Evolutionary conservation across 75 land plant genomes (phyloP), one percentile per base, ranked within the genome.

Genomic region (Pinus albicaulis): DNA sequence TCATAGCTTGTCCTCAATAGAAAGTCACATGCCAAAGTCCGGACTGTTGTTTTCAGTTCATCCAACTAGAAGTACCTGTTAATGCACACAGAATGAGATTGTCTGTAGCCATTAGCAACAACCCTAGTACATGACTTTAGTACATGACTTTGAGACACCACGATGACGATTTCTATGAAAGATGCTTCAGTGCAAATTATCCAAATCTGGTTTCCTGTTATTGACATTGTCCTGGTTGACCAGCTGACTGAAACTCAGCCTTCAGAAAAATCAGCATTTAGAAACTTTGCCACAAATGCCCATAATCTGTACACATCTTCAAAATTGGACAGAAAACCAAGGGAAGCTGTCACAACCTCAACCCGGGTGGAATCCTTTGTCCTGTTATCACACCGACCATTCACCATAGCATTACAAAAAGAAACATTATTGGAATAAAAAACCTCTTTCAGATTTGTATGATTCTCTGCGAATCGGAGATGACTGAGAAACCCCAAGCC

Each of bases 261-360:
- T 25, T 63, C 61, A 20, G 73, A 65, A 80, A 80, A 84, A 80
- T 84, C 82, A 24, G 82, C 87, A 77, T 86, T 86, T 69, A 86
- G 75, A 74, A 86, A 86, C 71, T 77, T 86, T 34, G 86, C 86
- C 57, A 86, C 79, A 60, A 86, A 86, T 7, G 59, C 76, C 88
- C 88, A 86, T 52, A 86, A 53, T 52, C 76, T 84, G 72, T 86
- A 84, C n/a, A 86, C 87, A 65, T 86, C 88, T 62, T 86, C 88
- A 56, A 84, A 86, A 62, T 71, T 84, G 24, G 76, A 55, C 56
- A 86, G 73, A 74, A 84, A 86, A 28, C 82, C 78, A n/a, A 86
- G 75, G 11, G 87, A 72, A 20, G 78, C 82, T n/a, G 87, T 86
- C 56, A 86, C 73, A 11, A 80, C 88, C 26, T 73, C 62, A 57